Percentiles rank a stretch among this genome's conserved stretches.
phyloP scores from a whole-genome alignment of 192 early-diverging fungal species.

The Gamsiella multidivaricata region DNA sequence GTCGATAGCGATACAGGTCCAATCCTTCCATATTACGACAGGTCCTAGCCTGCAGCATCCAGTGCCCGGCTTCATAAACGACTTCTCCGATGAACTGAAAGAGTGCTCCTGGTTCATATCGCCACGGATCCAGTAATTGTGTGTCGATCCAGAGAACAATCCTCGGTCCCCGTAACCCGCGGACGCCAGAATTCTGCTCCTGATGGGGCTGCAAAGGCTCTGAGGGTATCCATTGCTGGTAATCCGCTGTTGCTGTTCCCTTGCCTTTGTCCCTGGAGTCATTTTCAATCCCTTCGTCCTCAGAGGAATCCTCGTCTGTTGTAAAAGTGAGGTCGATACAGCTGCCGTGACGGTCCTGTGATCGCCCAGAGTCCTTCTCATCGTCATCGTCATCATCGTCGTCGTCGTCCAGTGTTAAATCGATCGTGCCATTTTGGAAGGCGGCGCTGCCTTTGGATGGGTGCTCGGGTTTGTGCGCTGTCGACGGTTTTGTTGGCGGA shows the following conservation, averaged over 20 bases:
- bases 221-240: background rate
- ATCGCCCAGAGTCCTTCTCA: too few species aligned
- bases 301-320: slow-evolving; percentile 12
- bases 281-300: background rate
- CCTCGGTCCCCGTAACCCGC: background rate
- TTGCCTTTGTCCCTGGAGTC: background rate
- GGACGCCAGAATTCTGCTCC: background rate
- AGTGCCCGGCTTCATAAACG: slow-evolving; percentile 9
- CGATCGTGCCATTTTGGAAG: background rate
- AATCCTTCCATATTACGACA: slow-evolving; percentile 29
- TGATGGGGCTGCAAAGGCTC: background rate
- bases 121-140: background rate
- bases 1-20: slow-evolving; percentile 25
- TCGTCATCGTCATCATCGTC: background rate
- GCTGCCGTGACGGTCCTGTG: too few species aligned
- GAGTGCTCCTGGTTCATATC: slow-evolving; percentile 1
- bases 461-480: background rate
- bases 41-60: slow-evolving; percentile 19
- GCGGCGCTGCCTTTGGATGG: background rate
- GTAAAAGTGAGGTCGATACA: slow-evolving; percentile 20
- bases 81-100: slow-evolving; percentile 35
- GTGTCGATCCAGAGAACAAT: slow-evolving; percentile 26
- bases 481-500: background rate
- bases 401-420: slow-evolving; percentile 3
- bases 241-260: background rate